Evolutionary conservation across 106 monocot species (phyloP), one percentile per base, ranked within the genome.

Genomic region (Triglochin maritima): DNA sequence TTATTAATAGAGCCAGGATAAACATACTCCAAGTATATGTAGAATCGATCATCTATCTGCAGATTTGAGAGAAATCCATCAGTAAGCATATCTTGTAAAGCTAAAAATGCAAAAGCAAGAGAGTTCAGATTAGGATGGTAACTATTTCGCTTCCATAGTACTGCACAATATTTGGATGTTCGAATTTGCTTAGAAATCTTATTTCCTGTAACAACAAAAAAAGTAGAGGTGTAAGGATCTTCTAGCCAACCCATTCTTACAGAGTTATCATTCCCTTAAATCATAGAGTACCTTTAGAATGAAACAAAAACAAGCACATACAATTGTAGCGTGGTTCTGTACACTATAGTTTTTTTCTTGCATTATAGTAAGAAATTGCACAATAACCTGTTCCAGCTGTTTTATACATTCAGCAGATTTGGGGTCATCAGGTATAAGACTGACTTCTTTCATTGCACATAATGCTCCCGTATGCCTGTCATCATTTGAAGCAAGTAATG

Each of bases 391-490:
- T 53, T 96, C 85, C 58, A 91, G 67, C 63, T 96, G 96, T 67
- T 84, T 91, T 49, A 90, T 74, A 62, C 83, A 84, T 74, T 90
- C 96, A 49, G 74, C 73, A 52, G 90, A 96, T 69, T 86, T 90
- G 49, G 91, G 71, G 57, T 96, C 91, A 78, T 86, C 96, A 67
- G 83, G 80, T 54, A 91, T 83, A 54, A 96, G 69, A 79, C 84
- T 82, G 41, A 96, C 96, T 85, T 96, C 96, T 75, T 96, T 96
- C 96, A 96, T 96, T 59, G 96, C 96, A 80, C 96, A 96, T 49
- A 79, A 73, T 52, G 96, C 85, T 63, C 96, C 96, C 46, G 79
- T 91, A 62, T 87, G 65, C 75, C 87, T 95, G 79, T 29, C 46
- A n/a, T 15, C 2, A 15, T 3, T 7, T 60, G 56, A 5, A 72